A percentile compares a stretch with the other conserved stretches of the same genome.
phyloP scores from a whole-genome alignment of 108 stramenopile genomes.

The Cyclotella cryptica region DNA sequence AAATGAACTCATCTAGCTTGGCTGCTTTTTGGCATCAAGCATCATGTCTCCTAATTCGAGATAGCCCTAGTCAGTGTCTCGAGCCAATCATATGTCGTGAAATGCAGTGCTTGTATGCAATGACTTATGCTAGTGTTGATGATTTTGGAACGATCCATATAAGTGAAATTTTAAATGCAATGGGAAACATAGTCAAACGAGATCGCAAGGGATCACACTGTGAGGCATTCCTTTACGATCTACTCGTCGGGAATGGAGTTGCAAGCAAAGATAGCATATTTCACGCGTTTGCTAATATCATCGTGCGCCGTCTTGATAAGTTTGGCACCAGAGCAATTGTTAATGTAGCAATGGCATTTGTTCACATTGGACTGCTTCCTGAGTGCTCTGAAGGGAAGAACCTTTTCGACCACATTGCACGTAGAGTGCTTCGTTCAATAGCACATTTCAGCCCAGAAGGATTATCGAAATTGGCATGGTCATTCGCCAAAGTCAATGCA shows the following conservation, averaged over 20 bases:
- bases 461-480: background rate
- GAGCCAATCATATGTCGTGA: background rate
- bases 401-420: slow-evolving; percentile 15
- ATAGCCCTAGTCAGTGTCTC: background rate
- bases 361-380: background rate
- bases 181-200: background rate
- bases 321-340: background rate
- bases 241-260: background rate
- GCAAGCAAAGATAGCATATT: background rate
- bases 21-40: background rate
- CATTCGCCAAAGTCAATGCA: slow-evolving; percentile 4
- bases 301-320: background rate
- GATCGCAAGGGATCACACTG: background rate
- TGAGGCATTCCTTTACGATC: background rate
- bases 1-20: background rate
- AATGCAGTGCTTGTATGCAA: background rate
- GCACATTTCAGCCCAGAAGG: background rate
- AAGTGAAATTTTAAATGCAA: background rate
- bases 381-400: background rate
- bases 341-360: slow-evolving; percentile 2
- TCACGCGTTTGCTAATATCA: background rate
- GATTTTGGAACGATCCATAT: background rate
- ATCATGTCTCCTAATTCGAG: background rate
- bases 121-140: background rate
- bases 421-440: background rate